These are phyloP conservation scores for Amborella trichopoda DNA, from an alignment of 164 flowering plant genomes.

Conservation along the genomic window DNA sequence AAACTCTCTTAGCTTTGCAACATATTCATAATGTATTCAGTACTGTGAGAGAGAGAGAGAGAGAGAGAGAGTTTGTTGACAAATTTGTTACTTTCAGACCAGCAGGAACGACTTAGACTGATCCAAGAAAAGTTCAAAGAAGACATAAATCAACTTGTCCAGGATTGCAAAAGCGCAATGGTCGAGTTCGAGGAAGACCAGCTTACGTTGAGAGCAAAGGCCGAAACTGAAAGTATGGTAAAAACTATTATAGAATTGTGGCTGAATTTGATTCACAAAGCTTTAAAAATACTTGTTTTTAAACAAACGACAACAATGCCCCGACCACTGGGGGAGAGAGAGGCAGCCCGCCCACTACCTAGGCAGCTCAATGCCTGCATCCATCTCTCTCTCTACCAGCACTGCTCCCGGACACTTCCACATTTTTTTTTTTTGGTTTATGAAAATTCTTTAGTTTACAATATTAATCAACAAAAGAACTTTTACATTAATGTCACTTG, in stretches of 20 bases:
- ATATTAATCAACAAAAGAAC: too few relatives aligned
- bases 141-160: slow-evolving; percentile 50
- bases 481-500: too few relatives aligned
- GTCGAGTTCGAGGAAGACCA: slow-evolving; percentile 54
- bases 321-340: too few relatives aligned
- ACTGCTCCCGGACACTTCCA: too few relatives aligned
- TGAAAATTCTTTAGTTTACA: too few relatives aligned
- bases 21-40: background rate
- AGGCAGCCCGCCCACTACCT: too few relatives aligned
- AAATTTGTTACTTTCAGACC: slow-evolving; percentile 30
- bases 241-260: background rate
- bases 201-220: slow-evolving; percentile 36
- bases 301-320: too few relatives aligned
- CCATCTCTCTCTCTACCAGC: too few relatives aligned
- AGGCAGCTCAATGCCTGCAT: too few relatives aligned
- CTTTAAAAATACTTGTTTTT: too few relatives aligned
- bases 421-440: too few relatives aligned
- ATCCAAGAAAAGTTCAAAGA: slow-evolving; percentile 55
- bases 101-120: slow-evolving; percentile 42
- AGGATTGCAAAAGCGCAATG: slow-evolving; percentile 37
- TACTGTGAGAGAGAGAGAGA: background rate
- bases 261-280: too few relatives aligned
- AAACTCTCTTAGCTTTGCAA: background rate
- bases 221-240: slow-evolving; percentile 55
- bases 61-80: background rate